Evolutionary conservation across 768 basidiomycete species (phyloP), one percentile per base, ranked within the genome.

Genomic region (Megacollybia marginata): DNA sequence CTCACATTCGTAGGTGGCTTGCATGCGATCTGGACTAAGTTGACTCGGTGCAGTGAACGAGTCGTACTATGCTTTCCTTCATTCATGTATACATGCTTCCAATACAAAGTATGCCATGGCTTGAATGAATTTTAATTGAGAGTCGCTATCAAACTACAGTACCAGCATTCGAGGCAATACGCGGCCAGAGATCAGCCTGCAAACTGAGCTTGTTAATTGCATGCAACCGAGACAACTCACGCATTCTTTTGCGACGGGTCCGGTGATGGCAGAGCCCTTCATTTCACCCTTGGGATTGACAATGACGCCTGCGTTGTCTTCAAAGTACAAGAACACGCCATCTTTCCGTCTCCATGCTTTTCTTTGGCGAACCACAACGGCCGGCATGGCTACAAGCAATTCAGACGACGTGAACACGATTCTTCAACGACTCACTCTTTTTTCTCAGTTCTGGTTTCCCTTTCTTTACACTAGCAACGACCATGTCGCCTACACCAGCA

Each of bases 201-300:
- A 50, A 43, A 55, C 35, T 12, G 40, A 48, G 35, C 40, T 33
- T 32, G 38, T n/a, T 15, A 33, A 34, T 15, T 53, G 31, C 5
- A 19, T 44, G 46, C 33, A n/a, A 18, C 1, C 6, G 33, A 6
- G 11, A 2, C 9, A 32, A 83, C 90, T 38, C 66, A 92, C 90
- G 65, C 96, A 98, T 91, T 97, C 95, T 83, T 98, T 99, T 74
- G 95, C 96, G 54, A 99, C 91, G 36, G 92, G 93, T 50, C 92
- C 92, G 33, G 92, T 90, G 65, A 96, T 95, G 53, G 91, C 90
- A 47, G 91, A 94, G 46, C 95, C 95, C 79, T 99, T 99, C 96
- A 99, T 99, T 76, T 99, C 96, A 62, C 95, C 95, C 80, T 97
- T 97, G 64, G 90, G 87, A 76, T 96, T 97, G 61, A 97, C 92